Evolutionary conservation across 176 grass and related monocot genomes (phyloP).

Genomic region (Carex scoparia): DNA sequence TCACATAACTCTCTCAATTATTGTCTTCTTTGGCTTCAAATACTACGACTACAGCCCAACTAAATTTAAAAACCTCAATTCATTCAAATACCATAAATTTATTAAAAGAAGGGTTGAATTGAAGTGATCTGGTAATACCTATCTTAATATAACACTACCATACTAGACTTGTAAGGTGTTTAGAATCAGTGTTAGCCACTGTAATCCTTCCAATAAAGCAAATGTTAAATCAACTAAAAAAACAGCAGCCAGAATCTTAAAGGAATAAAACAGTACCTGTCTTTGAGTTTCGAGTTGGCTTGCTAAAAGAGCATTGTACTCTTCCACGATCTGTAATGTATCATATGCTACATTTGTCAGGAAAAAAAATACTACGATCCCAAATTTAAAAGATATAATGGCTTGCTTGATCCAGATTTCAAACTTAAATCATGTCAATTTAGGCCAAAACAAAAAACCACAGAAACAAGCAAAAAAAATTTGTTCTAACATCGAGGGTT

Average conservation of each 20-base stretch:
- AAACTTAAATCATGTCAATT: neutral
- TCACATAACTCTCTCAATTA: neutral
- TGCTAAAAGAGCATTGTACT: constrained; percentile 78
- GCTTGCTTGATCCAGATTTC: constrained; percentile 13
- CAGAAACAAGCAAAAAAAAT: neutral
- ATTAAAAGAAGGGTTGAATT: neutral
- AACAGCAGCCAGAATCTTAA: constrained; percentile 18
- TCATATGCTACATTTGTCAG: constrained; percentile 12
- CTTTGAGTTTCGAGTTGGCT: constrained; percentile 84
- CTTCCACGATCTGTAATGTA: constrained; percentile 70
- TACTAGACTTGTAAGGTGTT: neutral
- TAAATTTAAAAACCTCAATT: neutral
- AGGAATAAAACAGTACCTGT: constrained; percentile 42
- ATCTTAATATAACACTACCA: neutral
- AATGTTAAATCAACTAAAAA: neutral
- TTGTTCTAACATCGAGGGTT: no score
- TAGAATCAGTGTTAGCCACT: neutral
- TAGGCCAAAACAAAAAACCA: constrained; percentile 16
- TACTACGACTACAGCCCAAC: neutral
- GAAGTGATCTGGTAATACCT: neutral
- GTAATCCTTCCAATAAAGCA: neutral
- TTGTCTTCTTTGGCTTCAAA: neutral
- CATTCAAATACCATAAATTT: neutral
- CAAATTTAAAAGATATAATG: constrained; percentile 11
- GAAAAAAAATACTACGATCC: neutral